Conservation (phyloP, 768 basidiomycete species). For the Crepidotus variabilis region DNA sequence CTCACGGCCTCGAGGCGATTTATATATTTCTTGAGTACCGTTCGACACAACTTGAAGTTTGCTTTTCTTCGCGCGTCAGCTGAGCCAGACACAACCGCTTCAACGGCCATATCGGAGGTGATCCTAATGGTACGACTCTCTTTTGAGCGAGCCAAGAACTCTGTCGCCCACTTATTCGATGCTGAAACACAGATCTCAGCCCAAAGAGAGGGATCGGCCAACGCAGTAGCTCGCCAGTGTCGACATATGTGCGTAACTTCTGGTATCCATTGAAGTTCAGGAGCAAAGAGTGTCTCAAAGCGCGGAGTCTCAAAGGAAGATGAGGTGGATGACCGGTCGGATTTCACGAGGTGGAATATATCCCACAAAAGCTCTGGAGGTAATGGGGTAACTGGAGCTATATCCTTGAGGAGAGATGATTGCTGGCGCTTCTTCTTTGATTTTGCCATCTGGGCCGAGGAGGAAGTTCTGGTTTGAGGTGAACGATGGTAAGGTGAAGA, state of each 20-base stretch:
- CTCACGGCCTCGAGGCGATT: too few species aligned
- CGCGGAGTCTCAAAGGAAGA: not conserved
- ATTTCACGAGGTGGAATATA: not conserved
- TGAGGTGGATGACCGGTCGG: not conserved
- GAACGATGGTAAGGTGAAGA: too few species aligned
- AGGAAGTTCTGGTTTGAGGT: not conserved
- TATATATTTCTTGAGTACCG: too few species aligned
- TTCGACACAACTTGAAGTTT: too few species aligned
- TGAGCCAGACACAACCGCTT: too few species aligned
- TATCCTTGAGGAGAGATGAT: not conserved
- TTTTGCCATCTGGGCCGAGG: not conserved
- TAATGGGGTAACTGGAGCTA: not conserved
- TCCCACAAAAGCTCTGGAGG: not conserved
- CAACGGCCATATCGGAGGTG: too few species aligned
- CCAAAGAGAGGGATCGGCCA: not conserved
- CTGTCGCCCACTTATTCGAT: not conserved
- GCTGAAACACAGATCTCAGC: not conserved
- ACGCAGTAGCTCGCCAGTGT: not conserved
- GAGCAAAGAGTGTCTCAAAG: not conserved
- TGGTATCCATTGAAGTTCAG: not conserved
- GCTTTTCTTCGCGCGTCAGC: too few species aligned
- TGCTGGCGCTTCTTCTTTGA: not conserved
- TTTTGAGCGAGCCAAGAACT: not conserved
- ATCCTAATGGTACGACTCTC: not conserved
- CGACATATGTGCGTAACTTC: not conserved